Evolutionary conservation across 495 filamentous ascomycete genomes (phyloP).

Genomic region (Neurospora sp.): DNA sequence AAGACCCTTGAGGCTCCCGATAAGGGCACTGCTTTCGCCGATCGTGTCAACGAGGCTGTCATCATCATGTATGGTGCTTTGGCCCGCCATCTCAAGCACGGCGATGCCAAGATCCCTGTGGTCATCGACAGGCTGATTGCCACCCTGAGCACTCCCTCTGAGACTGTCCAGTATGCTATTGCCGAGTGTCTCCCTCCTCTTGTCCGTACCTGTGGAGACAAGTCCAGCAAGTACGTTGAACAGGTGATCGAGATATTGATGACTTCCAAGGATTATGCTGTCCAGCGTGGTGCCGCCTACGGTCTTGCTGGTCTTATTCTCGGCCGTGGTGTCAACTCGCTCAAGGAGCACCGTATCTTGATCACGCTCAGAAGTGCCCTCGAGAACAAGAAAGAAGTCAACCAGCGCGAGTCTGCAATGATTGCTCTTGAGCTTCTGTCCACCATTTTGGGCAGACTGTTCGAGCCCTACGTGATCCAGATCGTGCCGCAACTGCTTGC

Average conservation of each 20-base stretch:
- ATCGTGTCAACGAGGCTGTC: slow-evolving; percentile 90
- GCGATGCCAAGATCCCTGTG: slow-evolving; percentile 72
- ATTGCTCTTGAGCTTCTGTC: slow-evolving; percentile 87
- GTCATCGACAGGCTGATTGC: slow-evolving; percentile 76
- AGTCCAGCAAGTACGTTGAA: slow-evolving; percentile 69
- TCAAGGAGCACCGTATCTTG: slow-evolving; percentile 81
- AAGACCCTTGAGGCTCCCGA: slow-evolving; percentile 70
- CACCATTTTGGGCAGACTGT: slow-evolving; percentile 71
- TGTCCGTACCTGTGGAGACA: slow-evolving; percentile 66
- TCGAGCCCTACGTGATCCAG: slow-evolving; percentile 94
- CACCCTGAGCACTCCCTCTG: slow-evolving; percentile 89
- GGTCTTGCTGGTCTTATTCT: slow-evolving; percentile 84
- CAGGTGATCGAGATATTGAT: slow-evolving; percentile 70
- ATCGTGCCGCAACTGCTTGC: slow-evolving; percentile 83
- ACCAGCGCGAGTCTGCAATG: slow-evolving; percentile 79
- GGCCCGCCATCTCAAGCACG: slow-evolving; percentile 72
- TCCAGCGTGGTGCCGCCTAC: slow-evolving; percentile 86
- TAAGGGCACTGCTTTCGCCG: slow-evolving; percentile 63
- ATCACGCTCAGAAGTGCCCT: slow-evolving; percentile 62
- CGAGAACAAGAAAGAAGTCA: slow-evolving; percentile 86
- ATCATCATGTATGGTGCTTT: slow-evolving; percentile 94
- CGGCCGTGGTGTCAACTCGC: slow-evolving; percentile 70
- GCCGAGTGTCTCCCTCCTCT: slow-evolving; percentile 88
- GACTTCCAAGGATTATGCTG: slow-evolving; percentile 79
- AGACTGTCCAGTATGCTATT: slow-evolving; percentile 91